Evolutionary conservation across 768 basidiomycete genomes (phyloP), one percentile per base, ranked within the genome.

Genomic region (Pisolithus tinctorius): DNA sequence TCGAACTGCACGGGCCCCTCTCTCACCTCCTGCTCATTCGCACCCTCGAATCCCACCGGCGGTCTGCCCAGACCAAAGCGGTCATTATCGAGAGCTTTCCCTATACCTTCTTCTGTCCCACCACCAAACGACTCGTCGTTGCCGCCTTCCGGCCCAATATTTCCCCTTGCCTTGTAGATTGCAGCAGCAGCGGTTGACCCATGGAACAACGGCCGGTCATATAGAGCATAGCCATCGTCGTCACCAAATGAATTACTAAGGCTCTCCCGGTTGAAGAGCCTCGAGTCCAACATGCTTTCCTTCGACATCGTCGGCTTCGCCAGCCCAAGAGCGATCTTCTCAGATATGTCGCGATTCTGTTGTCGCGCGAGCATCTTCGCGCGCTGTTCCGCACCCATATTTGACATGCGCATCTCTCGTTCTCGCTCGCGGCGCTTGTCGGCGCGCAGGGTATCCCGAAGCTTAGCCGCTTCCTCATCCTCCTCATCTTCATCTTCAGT

Each of bases 1-100:
- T 99, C 96, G 63, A 99, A 99, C 63, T 97, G 93, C 39, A 99
- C 96, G 23, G 96, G 96, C 1, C 96, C 96, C 61, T 92, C 89
- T 50, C 84, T 73, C 26, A 86, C 76, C 64, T 93, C 93, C 64
- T 88, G 88, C 17, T 88, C 86, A 38, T 74, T 76, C 13, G 94
- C 89, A 45, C 95, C 95, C 65, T 95, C 92, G 63, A 98, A 97
- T 23, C 94, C 93, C 58, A 88, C 75, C 51, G 76, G 76, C 4
- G 88, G 84, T 55, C 83, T 83, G 16, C 95, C 96, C 20, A 99
- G 74, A 25, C 83, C 85, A 66, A 98, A 99, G 49, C 96, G 81
- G 65, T 99, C 96, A 60, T 95, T 96, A 59, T 84, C 84, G 65
- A 99, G 74, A 6, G 93, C 93, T 60, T 85, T 84, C 20, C 81